Evolutionary conservation across 2,329 filamentous ascomycete genomes (phyloP).

Genomic region (Coleophoma cylindrospora): DNA sequence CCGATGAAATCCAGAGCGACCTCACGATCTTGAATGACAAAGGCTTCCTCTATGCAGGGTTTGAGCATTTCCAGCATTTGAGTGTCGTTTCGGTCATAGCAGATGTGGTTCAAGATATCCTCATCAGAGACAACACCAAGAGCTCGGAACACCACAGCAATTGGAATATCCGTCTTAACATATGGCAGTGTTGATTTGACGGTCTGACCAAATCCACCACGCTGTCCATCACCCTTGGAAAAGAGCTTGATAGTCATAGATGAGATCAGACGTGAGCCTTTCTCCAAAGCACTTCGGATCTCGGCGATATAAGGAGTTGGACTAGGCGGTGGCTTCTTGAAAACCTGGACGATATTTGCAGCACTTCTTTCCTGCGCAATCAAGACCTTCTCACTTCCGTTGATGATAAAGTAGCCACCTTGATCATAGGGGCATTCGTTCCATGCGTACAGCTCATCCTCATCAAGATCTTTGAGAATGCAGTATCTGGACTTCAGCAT

Average conservation of each 20-base stretch:
- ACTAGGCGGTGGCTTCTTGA: slow-evolving; percentile 93
- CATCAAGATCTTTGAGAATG: slow-evolving; percentile 75
- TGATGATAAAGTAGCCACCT: slow-evolving; percentile 98
- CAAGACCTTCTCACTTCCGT: slow-evolving; percentile 96
- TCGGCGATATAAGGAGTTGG: slow-evolving; percentile 92
- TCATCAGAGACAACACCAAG: slow-evolving; percentile 95
- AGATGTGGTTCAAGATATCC: slow-evolving; percentile 96
- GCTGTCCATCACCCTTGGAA: slow-evolving; percentile 75
- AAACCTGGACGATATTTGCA: slow-evolving; percentile 98
- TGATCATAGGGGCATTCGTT: slow-evolving; percentile 99
- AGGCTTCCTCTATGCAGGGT: slow-evolving; percentile 94
- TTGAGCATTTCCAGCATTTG: slow-evolving; percentile 98
- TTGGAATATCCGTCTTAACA: slow-evolving; percentile 87
- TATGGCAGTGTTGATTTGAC: slow-evolving; percentile 91
- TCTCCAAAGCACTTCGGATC: slow-evolving; percentile 93
- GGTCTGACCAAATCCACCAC: slow-evolving; percentile 77
- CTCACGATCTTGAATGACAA: slow-evolving; percentile 92
- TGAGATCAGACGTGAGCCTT: slow-evolving; percentile 90
- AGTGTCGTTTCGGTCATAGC: slow-evolving; percentile 90
- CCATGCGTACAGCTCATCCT: slow-evolving; percentile 82
- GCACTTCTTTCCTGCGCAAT: slow-evolving; percentile 97
- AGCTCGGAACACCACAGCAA: slow-evolving; percentile 92
- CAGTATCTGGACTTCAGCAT: slow-evolving; percentile 99
- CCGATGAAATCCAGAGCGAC: slow-evolving; percentile 94
- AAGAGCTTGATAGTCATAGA: slow-evolving; percentile 88